Percentiles rank a stretch among this genome's conserved stretches.
Evolutionary conservation across 2,329 filamentous ascomycete genomes (phyloP).

Genomic region (Xylaria sp.): DNA sequence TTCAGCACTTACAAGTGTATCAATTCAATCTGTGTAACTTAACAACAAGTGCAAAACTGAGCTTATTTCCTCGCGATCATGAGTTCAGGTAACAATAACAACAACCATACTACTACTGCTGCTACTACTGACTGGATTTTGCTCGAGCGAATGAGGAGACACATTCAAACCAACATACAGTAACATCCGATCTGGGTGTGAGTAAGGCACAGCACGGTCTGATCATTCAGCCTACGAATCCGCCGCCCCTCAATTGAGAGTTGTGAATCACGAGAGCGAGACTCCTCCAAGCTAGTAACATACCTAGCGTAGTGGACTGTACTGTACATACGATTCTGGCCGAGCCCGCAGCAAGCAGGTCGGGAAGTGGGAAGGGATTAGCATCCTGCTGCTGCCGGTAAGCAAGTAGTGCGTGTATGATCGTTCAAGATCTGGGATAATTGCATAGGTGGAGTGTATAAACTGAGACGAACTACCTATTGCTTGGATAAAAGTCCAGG

Average conservation of each 20-base stretch:
- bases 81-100: slow-evolving; percentile 2
- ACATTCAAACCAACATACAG: slow-evolving; percentile 2
- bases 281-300: neutral
- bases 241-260: slow-evolving; percentile 16
- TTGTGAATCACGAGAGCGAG: neutral
- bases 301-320: neutral
- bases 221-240: slow-evolving; percentile 27
- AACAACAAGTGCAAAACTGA: neutral
- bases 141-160: neutral
- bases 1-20: slow-evolving; percentile 12
- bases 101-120: neutral
- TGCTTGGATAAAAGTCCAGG: neutral
- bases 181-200: neutral
- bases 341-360: neutral
- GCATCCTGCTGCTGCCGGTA: slow-evolving; percentile 14
- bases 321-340: neutral
- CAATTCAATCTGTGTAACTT: neutral
- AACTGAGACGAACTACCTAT: neutral
- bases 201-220: neutral
- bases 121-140: neutral
- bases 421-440: neutral
- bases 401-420: neutral
- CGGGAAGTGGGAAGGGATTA: slow-evolving; percentile 16
- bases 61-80: slow-evolving; percentile 1
- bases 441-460: too few relatives aligned